Base-by-base conservation (phyloP, 768 basidiomycete genomes). In the Asterophora parasitica region DNA sequence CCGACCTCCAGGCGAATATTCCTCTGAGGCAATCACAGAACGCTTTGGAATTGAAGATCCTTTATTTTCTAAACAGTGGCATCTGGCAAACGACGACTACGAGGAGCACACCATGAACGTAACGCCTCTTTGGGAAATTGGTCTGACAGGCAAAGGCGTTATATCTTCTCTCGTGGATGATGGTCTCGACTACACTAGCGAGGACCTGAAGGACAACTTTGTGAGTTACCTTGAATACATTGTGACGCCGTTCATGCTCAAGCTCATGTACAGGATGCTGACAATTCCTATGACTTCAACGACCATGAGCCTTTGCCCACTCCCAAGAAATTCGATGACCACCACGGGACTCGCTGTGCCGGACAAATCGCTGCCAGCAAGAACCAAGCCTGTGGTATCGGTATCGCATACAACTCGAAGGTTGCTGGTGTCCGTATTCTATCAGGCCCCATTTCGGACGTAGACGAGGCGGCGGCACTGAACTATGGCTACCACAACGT, bases 271-370 rank as follows among this genome's bases (percentile, higher is more conserved):
- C 53, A 96, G 94, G 90, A 85, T 60, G 79, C 85, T 9, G 81
- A 79, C 17, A 83, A 93, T 50, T 97, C 94, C 0, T 88, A 92
- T 61, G 94, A 99, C 65, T 99, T 92, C 65, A 99, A 99, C 64
- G 92, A 95, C 61, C 92, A 98, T 59, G 81, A 81, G 20, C 72
- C 81, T 11, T 73, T 97, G 5, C 96, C 96, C 8, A 85, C 85
- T 28, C 96, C 96, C 0, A 79, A 84, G 48, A 81, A 94, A 36
- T 77, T 74, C 19, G 94, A 98, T 54, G 96, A 99, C 57, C 90
- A 91, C 57, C 96, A 99, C 61, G 96, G 96, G 9, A 99, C 96
- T 0, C 87, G 96, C 2, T 99, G 96, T 64, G 95, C 95, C 1
- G 96, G 96, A 23, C 95, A 99, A 66, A 82, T 99, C 41, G 93